Conservation (phyloP, 768 basidiomycete genomes). For the Xerocomus spinulosus region DNA sequence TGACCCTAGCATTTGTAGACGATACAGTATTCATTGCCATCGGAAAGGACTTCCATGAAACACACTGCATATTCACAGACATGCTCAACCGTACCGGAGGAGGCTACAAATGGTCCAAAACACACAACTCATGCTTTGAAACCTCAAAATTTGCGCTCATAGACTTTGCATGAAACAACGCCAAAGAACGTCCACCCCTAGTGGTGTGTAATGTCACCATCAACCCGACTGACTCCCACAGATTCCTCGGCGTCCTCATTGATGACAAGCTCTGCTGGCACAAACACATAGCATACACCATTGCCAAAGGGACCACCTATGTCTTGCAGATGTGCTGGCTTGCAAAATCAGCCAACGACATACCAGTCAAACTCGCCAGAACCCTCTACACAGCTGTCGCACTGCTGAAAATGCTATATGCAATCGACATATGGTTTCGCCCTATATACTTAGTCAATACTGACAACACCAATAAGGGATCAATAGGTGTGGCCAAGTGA, state of each 20-base stretch:
- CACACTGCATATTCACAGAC: slow-evolving; percentile 13
- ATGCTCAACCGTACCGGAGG: slow-evolving; percentile 24
- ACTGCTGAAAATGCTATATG: slow-evolving; percentile 32
- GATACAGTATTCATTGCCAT: slow-evolving; percentile 25
- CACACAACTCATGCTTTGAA: slow-evolving; percentile 24
- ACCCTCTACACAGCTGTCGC: slow-evolving; percentile 25
- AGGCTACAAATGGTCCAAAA: slow-evolving; percentile 11
- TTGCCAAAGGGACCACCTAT: not conserved
- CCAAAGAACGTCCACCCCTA: not conserved
- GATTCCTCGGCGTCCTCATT: not conserved
- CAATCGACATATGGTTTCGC: slow-evolving; percentile 22
- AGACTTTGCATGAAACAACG: slow-evolving; percentile 1
- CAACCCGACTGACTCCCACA: not conserved
- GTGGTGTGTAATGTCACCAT: not conserved
- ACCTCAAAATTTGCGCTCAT: slow-evolving; percentile 20
- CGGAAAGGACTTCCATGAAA: slow-evolving; percentile 19
- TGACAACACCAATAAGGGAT: not conserved
- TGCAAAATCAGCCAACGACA: slow-evolving; percentile 10
- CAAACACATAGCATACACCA: not conserved
- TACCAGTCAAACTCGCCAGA: slow-evolving; percentile 9
- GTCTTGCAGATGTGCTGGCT: not conserved
- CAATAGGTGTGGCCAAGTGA: not conserved
- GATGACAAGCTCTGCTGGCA: not conserved
- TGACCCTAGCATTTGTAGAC: slow-evolving; percentile 29
- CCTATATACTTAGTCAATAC: not conserved